Base-by-base conservation (phyloP, 192 early-diverging fungal species). In the Gigaspora rosea region DNA sequence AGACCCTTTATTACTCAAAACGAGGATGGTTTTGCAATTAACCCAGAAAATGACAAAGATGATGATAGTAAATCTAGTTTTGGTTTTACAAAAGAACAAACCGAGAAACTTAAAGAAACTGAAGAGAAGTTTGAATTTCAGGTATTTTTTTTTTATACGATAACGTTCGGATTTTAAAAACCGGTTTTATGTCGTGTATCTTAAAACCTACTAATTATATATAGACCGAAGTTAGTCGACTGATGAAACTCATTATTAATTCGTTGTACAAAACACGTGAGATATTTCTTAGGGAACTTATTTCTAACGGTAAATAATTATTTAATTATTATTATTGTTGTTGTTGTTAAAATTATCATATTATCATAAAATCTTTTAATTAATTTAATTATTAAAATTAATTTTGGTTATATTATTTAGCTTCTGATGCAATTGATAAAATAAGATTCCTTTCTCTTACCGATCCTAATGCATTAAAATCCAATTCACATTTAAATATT, bases 341-440 rank as follows among this genome's bases (percentile, higher is more conserved):
- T 9, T 49, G 3, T 50, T 8, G 1, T 0, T 65, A 41, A 16
- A 8, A 15, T 11, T 7, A 4, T 16, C 36, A 64, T 11, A 16
- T 46, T 1, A 18, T 36, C 10, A 12, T 65, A 65, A 65, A 18
- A 35, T 47, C 8, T 8, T 47, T 65, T 46, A 18, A 56, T 56
- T 18, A 56, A 56, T 18, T 11, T 12, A 56, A 15, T 18, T 12
- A 54, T 15, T 54, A 54, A 54, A 54, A 4, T 54, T 16, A 54
- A 56, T 18, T 18, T 61, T 22, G 3, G 8, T 15, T 13, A 32
- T 8, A 36, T 41, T 61, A 32, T 46, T 36, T 54, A 76, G 75
- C 94, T 1, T 96, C 96, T 8, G 97, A 98, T 86, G 98, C 98
- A 6, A 82, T 99, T 41, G 97, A 98, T 86, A 98, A 96, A 85